phyloP scores from a whole-genome alignment of 2,329 filamentous ascomycete species.

The Incumbomyces lentus region DNA sequence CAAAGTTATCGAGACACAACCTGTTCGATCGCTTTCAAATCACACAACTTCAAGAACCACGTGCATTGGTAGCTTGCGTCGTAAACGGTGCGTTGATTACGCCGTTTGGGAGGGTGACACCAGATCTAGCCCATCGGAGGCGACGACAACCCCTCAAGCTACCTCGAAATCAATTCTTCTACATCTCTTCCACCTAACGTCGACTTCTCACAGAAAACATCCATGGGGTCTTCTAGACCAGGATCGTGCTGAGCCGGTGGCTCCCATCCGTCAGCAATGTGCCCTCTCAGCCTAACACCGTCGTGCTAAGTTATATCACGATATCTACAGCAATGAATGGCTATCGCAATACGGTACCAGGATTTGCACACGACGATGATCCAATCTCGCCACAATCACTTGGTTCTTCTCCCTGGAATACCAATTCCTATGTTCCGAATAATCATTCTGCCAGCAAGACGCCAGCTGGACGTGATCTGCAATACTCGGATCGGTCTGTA shows the following conservation, averaged over 20 bases:
- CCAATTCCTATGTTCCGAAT: constrained; percentile 6
- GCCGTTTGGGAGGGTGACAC: no score
- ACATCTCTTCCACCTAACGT: no score
- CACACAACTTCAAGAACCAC: no score
- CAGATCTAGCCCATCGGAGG: no score
- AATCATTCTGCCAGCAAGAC: constrained; percentile 11
- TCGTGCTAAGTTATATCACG: not conserved
- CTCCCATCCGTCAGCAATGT: constrained; percentile 1
- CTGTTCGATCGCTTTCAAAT: no score
- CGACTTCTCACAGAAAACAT: no score
- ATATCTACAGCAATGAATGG: constrained; percentile 6
- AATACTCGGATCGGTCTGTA: not conserved
- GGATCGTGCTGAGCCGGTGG: not conserved
- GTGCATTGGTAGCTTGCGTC: no score
- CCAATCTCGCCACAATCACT: constrained; percentile 2
- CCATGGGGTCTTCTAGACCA: not conserved
- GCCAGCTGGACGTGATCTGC: not conserved
- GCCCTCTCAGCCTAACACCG: not conserved
- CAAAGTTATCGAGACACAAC: no score
- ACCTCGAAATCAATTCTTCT: no score
- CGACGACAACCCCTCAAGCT: no score
- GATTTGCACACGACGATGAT: not conserved
- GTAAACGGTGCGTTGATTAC: no score
- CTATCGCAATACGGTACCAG: not conserved
- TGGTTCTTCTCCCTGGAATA: constrained; percentile 2